Evolutionary conservation across 1,139 yeast genomes (phyloP).

Genomic region (Suhomyces bribrorum): DNA sequence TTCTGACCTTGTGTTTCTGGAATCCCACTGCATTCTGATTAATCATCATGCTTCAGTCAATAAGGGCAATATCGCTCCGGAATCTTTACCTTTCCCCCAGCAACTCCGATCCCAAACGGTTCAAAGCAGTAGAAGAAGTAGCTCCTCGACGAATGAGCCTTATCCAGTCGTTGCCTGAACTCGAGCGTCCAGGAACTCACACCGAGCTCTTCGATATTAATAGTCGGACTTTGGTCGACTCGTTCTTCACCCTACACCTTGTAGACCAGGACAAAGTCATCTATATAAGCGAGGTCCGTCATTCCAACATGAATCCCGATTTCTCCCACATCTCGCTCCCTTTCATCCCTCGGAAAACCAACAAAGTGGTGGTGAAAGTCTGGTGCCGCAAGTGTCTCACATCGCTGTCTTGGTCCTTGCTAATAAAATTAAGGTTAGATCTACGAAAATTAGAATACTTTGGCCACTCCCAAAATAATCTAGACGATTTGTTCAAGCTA

Average conservation of each 20-base stretch:
- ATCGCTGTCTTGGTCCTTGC: conserved; percentile 23
- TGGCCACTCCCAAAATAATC: conserved; percentile 14
- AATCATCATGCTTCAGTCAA: conserved; percentile 11
- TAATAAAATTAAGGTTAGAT: conserved; percentile 24
- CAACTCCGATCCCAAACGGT: conserved; percentile 1
- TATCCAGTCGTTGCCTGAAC: conserved; percentile 12
- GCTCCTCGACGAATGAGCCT: conserved; percentile 14
- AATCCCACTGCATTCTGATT: not conserved
- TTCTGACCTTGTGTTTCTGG: not conserved
- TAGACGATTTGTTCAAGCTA: conserved; percentile 23
- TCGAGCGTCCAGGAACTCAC: conserved; percentile 15
- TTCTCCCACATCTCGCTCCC: conserved; percentile 35
- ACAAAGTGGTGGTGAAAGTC: conserved; percentile 23
- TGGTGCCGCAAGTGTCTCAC: conserved; percentile 22
- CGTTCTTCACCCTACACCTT: conserved; percentile 32
- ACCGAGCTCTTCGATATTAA: conserved; percentile 16
- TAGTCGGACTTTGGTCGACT: conserved; percentile 23
- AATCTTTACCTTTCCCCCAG: conserved; percentile 15
- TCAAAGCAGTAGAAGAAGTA: conserved; percentile 4
- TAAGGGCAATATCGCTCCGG: conserved; percentile 20
- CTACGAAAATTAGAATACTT: conserved; percentile 20
- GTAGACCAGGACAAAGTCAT: conserved; percentile 19
- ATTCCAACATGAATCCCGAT: conserved; percentile 29
- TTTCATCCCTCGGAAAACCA: conserved; percentile 9
- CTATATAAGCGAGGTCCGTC: conserved; percentile 39